Conservation (phyloP, 2,329 filamentous ascomycete species). For the Aspergillus sclerotialis region DNA sequence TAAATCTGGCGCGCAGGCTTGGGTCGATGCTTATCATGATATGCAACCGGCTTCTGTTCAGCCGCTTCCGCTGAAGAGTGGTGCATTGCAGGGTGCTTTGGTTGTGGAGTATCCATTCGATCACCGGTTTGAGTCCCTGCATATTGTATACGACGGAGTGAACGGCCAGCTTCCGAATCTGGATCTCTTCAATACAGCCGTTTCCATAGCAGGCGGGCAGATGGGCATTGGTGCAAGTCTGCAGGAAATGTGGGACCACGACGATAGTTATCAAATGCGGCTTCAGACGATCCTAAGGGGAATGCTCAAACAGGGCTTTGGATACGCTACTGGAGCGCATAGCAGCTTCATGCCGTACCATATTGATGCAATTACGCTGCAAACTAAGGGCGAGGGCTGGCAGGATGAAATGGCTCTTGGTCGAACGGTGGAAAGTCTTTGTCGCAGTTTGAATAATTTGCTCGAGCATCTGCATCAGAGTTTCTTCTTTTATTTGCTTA, state of each 20-base stretch:
- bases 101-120: conserved; percentile 91
- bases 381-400: conserved; percentile 85
- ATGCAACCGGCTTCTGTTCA: conserved; percentile 67
- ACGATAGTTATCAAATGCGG: conserved; percentile 71
- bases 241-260: conserved; percentile 76
- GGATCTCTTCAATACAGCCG: conserved; percentile 90
- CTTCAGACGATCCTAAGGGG: conserved; percentile 83
- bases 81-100: conserved; percentile 83
- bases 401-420: conserved; percentile 97
- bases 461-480: conserved; percentile 96
- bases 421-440: conserved; percentile 79
- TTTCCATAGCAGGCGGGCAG: conserved; percentile 78
- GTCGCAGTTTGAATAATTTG: conserved; percentile 90
- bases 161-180: conserved; percentile 95
- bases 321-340: conserved; percentile 82
- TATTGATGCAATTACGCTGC: conserved; percentile 89
- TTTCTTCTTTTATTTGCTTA: conserved; percentile 97
- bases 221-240: conserved; percentile 81
- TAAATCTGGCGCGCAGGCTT: conserved; percentile 83
- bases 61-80: conserved; percentile 79
- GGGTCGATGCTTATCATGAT: conserved; percentile 97
- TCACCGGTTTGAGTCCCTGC: conserved; percentile 75
- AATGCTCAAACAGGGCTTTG: conserved; percentile 86
- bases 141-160: conserved; percentile 89
- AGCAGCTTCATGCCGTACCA: conserved; percentile 97